Evolutionary conservation across 176 grass and related monocot genomes (phyloP), one percentile per base, ranked within the genome.

Genomic region (Oryza rufipogon): DNA sequence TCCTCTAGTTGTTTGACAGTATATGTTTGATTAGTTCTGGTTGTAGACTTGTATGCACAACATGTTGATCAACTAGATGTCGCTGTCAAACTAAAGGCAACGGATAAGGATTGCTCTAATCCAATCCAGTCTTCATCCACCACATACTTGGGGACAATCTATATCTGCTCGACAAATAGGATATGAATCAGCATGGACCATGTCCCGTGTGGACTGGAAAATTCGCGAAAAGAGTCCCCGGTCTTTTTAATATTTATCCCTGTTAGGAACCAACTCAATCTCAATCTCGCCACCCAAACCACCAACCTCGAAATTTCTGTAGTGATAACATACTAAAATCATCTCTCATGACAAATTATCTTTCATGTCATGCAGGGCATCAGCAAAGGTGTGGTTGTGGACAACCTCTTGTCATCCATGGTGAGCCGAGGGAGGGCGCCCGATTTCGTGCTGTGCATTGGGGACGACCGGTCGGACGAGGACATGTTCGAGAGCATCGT

Each of bases 401-500:
- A 94, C 45, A 92, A 63, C 32, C 63, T 99, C 38, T 48, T 99
- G 64, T 81, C 89, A 2, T 87, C 90, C 58, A 92, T 99, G 89
- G 36, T 74, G 64, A 80, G 73, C 22, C 72, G 65, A 5, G 82
- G 83, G 16, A 94, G 91, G 77, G 1, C 81, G 1, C 93, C 96
- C 0, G 96, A 99, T 71, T 99, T 99, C 12, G 80, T 96, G 76
- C 89, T 99, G 52, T 99, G 93, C 88, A 81, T 96, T 16, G 96
- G 96, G 17, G 96, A 99, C 15, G 96, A 99, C 81, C 88, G 93
- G 12, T 99, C 93, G 0, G 96, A 99, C 42, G 96, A 99, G 75
- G 96, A 99, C 78, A 99, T 99, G 96, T 99, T 99, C 23, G 96
- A 98, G 92, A 95, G 87, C 91, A 90, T 98, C 82, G 87, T 90